Evolutionary conservation across 75 land plant species (phyloP).

Genomic region (Cupressus sempervirens): DNA sequence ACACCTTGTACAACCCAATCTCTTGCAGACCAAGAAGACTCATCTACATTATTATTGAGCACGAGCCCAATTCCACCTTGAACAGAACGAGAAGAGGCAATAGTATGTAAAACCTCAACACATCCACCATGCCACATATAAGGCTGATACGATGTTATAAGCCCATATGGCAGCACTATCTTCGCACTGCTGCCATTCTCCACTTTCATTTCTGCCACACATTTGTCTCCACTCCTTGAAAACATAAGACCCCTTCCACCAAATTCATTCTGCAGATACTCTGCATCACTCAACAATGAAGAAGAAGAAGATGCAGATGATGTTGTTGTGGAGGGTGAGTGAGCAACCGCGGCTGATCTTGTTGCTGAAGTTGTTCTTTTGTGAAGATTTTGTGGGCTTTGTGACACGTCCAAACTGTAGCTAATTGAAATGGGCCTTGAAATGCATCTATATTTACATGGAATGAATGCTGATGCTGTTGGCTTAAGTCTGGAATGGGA

Average conservation of each 20-base stretch:
- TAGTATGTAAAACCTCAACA: slow-evolving; percentile 56
- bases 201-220: slow-evolving; percentile 50
- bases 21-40: slow-evolving; percentile 32
- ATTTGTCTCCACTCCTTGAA: slow-evolving; percentile 30
- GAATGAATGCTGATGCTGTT: neutral
- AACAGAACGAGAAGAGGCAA: slow-evolving; percentile 28
- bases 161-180: slow-evolving; percentile 54
- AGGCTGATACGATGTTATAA: slow-evolving; percentile 63
- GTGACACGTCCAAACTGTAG: neutral
- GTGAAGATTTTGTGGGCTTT: neutral
- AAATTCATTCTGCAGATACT: slow-evolving; percentile 49
- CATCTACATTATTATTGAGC: slow-evolving; percentile 21
- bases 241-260: slow-evolving; percentile 50
- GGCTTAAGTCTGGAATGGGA: neutral
- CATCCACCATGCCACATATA: slow-evolving; percentile 71
- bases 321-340: neutral
- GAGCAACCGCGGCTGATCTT: neutral
- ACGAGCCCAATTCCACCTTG: slow-evolving; percentile 44
- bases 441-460: neutral
- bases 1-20: slow-evolving; percentile 36
- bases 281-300: slow-evolving; percentile 15
- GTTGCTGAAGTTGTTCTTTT: neutral
- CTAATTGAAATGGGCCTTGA: neutral
- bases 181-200: slow-evolving; percentile 45
- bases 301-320: neutral